Evolutionary conservation across 2,329 filamentous ascomycete genomes (phyloP), one percentile per base, ranked within the genome.

Genomic region (Botryotinia convoluta): DNA sequence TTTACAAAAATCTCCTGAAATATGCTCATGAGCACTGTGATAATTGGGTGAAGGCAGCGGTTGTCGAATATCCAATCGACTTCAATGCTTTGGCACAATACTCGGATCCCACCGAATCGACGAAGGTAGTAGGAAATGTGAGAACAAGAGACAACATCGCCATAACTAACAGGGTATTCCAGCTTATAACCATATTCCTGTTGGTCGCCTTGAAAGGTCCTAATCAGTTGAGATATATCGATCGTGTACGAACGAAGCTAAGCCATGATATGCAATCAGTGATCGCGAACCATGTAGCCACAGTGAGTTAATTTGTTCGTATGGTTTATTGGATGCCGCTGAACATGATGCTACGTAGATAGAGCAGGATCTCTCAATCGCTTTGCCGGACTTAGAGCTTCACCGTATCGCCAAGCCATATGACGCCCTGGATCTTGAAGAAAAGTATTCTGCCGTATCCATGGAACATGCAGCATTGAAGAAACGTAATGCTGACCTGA

Each of bases 131-230:
- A n/a, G 35, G 48, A 64, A 44, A 59, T 18, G 37, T 54, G 35
- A 59, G 22, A 72, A 60, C 35, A 37, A 67, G 39, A 62, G 18
- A 35, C 26, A 64, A 42, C 12, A 72, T 26, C 54, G 44, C 59
- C 45, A 48, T 76, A 68, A 76, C 76, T 81, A 68, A 81, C 75
- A 73, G 72, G n/a, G 65, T 62, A 45, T n/a, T 73, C 35, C 84
- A 91, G 84, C 84, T 92, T 69, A 83, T 92, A 60, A 88, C 89
- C 74, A 84, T 92, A 72, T 86, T 92, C 79, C 84, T 92, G 35
- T 86, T 90, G 73, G 86, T 86, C n/a, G 88, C 88, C 39, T 87
- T 90, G 75, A 86, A 87, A 79, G 89, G 89, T 20, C 86, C 88
- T 39, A 86, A 88, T 71, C 86, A 86, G 73, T 84, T 84, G 48